phyloP scores from a whole-genome alignment of 305 asterid species.

The Fraxinus platypoda region DNA sequence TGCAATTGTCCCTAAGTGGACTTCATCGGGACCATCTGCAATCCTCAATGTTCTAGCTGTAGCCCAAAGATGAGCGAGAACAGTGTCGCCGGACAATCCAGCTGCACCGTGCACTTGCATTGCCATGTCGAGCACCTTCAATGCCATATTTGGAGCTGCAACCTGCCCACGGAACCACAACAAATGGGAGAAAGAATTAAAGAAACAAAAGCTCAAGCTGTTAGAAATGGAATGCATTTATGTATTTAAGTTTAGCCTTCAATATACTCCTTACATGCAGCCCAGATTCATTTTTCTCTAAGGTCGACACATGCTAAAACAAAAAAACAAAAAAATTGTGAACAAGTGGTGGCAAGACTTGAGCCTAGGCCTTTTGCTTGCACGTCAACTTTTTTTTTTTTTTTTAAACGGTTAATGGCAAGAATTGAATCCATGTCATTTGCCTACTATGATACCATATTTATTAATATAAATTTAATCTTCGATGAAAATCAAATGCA shows the following conservation, averaged over 20 bases:
- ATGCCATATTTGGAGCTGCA: slow-evolving; percentile 87
- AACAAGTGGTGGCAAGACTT: neutral
- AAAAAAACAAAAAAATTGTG: neutral
- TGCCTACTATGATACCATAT: neutral
- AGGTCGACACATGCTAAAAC: neutral
- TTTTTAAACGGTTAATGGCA: neutral
- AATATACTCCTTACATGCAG: neutral
- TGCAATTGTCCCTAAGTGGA: slow-evolving; percentile 84
- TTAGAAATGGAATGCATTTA: neutral
- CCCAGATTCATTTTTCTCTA: neutral
- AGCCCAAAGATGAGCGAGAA: slow-evolving; percentile 84
- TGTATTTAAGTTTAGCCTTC: neutral
- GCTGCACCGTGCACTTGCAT: slow-evolving; percentile 99
- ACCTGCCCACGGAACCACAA: slow-evolving; percentile 44
- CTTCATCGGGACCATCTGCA: slow-evolving; percentile 98
- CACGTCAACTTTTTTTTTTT: neutral
- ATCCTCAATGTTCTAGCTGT: slow-evolving; percentile 77
- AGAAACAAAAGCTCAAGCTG: neutral
- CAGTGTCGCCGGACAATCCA: slow-evolving; percentile 85
- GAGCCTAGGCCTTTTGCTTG: neutral
- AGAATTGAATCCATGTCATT: neutral
- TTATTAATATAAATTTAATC: neutral
- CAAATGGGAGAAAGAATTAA: neutral
- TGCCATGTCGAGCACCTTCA: slow-evolving; percentile 84
- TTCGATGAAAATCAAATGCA: neutral